phyloP scores from a whole-genome alignment of 2,329 filamentous ascomycete genomes.

The Claviceps purpurea region DNA sequence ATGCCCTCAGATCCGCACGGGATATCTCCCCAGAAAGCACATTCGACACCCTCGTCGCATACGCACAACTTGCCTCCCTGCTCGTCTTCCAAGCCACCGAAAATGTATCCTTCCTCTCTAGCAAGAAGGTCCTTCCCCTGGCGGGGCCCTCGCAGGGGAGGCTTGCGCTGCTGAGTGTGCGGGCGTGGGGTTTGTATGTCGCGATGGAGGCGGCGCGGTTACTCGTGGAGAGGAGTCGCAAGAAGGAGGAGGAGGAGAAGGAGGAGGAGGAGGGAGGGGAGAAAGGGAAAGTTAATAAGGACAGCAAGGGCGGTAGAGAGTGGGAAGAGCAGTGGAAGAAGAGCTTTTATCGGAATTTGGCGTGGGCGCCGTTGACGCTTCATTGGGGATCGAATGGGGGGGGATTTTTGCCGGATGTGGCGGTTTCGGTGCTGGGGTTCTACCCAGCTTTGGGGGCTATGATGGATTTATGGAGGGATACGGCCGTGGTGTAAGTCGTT shows the following conservation, averaged over 20 bases:
- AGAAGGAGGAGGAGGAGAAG: slow-evolving; percentile 24
- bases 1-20: slow-evolving; percentile 21
- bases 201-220: slow-evolving; percentile 61
- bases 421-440: slow-evolving; percentile 27
- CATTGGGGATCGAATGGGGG: slow-evolving; percentile 62
- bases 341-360: slow-evolving; percentile 53
- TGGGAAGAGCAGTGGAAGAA: slow-evolving; percentile 46
- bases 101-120: slow-evolving; percentile 66
- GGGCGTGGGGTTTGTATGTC: slow-evolving; percentile 72
- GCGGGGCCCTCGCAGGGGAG: slow-evolving; percentile 40
- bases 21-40: slow-evolving; percentile 16
- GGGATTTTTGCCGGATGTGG: slow-evolving; percentile 34
- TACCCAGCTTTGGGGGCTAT: slow-evolving; percentile 33
- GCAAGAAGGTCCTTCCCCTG: slow-evolving; percentile 56
- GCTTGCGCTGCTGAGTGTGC: slow-evolving; percentile 58
- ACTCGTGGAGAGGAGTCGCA: slow-evolving; percentile 29
- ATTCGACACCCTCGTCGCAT: slow-evolving; percentile 39
- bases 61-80: slow-evolving; percentile 55
- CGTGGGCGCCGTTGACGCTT: slow-evolving; percentile 70
- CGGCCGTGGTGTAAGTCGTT: slow-evolving; percentile 5
- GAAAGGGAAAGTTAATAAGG: too few relatives aligned
- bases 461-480: slow-evolving; percentile 30
- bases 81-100: slow-evolving; percentile 66
- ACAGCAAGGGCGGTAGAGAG: slow-evolving; percentile 9
- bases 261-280: slow-evolving; percentile 2